Base-by-base conservation (phyloP, 108 stramenopile species). In the Epipyxis sp. region DNA sequence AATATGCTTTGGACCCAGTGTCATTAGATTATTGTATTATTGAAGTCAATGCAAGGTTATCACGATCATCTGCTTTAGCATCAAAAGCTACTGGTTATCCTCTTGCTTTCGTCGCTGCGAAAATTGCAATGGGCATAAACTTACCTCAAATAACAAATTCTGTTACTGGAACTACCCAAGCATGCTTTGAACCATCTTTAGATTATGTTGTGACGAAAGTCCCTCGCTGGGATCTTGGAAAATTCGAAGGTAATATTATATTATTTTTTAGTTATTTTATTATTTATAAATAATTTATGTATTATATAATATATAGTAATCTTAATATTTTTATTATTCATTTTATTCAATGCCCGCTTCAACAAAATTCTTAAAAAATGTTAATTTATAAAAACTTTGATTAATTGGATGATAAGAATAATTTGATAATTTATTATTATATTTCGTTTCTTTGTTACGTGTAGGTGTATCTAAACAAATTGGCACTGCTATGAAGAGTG, bases 31-130 rank as follows among this genome's bases (percentile, higher is more conserved):
- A 97, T 84, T 91, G 91, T 88, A 98, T 98, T 76, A 96, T 98
- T 72, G 97, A 98, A 84, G 82, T 98, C 54, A 98, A 98, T 81
- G 90, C 97, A 46, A 95, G 97, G 79, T 91, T 98, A 39, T 96
- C 95, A 44, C 92, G 97, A 40, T 97, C 95, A 40, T 97, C 95
- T 16, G 97, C 97, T 69, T 87, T 98, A 40, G 97, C 97, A 25
- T 95, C 94, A 72, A 98, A 98, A 87, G 97, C 97, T 40, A 98
- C 97, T 6, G 97, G 97, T 35, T 98, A 98, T 84, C 97, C 97
- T 1, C 93, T 98, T 44, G 97, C 97, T 46, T 97, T 93, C 69
- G 97, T 98, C 39, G 97, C 97, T 32, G 93, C 97, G 77, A 97
- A 96, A 85, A 89, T 98, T 34, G 88, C 88, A 57, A 87, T 98